A percentile compares a stretch with the other conserved stretches of the same genome.
Conservation (phyloP, 78 protist species). For the Isochrysis galbana region DNA sequence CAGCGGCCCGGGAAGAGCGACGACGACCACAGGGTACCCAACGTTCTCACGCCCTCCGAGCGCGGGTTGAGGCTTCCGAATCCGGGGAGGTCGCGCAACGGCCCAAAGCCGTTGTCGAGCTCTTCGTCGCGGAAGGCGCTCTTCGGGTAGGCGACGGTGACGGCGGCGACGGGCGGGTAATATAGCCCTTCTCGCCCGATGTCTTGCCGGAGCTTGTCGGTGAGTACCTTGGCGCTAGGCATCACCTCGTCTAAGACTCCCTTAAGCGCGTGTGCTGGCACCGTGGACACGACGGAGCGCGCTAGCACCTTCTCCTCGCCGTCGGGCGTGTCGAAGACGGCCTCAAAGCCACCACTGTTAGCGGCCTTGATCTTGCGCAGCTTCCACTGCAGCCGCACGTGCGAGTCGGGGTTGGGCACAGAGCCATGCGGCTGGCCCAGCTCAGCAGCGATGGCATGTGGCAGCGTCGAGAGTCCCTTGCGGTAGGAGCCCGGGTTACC, state of each 20-base stretch:
- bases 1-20: constrained; percentile 52
- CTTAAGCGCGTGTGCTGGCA: constrained; percentile 23
- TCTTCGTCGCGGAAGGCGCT: background rate
- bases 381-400: constrained; percentile 32
- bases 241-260: background rate
- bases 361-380: background rate
- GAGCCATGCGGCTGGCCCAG: background rate
- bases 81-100: constrained; percentile 22
- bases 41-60: constrained; percentile 26
- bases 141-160: constrained; percentile 43
- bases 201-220: background rate
- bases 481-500: constrained; percentile 30
- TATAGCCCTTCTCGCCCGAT: background rate
- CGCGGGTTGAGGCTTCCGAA: constrained; percentile 54
- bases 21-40: constrained; percentile 35
- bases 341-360: constrained; percentile 1
- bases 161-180: constrained; percentile 49
- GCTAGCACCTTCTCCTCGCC: background rate
- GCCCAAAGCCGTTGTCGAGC: constrained; percentile 2
- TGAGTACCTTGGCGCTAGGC: constrained; percentile 5
- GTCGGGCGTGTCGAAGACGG: too few species aligned
- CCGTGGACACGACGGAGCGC: background rate
- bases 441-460: background rate
- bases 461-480: constrained; percentile 14
- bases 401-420: background rate